A percentile compares a stretch with the other conserved stretches of the same genome.
phyloP scores from a whole-genome alignment of 352 stramenopile genomes.

The Phytophthora aleatoria region DNA sequence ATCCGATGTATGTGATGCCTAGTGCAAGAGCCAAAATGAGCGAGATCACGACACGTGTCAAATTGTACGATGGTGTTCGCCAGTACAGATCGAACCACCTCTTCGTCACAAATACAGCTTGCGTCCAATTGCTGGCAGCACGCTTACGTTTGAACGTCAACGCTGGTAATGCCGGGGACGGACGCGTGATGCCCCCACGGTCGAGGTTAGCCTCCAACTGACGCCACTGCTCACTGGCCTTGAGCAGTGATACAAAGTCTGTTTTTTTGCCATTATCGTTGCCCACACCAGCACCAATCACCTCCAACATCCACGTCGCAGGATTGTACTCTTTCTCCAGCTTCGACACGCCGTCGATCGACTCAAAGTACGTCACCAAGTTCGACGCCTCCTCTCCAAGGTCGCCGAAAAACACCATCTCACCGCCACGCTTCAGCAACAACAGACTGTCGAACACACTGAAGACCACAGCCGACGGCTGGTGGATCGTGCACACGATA shows the following conservation, averaged over 20 bases:
- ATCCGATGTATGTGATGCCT: slow-evolving; percentile 20
- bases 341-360: slow-evolving; percentile 38
- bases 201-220: slow-evolving; percentile 12
- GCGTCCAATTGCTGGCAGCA: slow-evolving; percentile 21
- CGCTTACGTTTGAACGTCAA: slow-evolving; percentile 33
- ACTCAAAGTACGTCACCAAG: slow-evolving; percentile 52
- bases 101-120: slow-evolving; percentile 46
- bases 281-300: slow-evolving; percentile 44
- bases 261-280: slow-evolving; percentile 29
- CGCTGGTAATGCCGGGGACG: not conserved
- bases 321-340: slow-evolving; percentile 73
- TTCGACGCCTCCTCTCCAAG: slow-evolving; percentile 40
- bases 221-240: slow-evolving; percentile 11
- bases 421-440: slow-evolving; percentile 58
- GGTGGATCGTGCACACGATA: slow-evolving; percentile 92
- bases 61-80: slow-evolving; percentile 79
- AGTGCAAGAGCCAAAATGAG: slow-evolving; percentile 15
- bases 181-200: slow-evolving; percentile 17
- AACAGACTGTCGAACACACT: slow-evolving; percentile 77
- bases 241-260: slow-evolving; percentile 21
- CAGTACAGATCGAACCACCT: slow-evolving; percentile 77
- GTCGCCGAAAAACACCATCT: slow-evolving; percentile 60
- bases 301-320: slow-evolving; percentile 86
- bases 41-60: slow-evolving; percentile 47
- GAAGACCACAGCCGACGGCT: slow-evolving; percentile 55